Evolutionary conservation across 139 green algal species (phyloP), one percentile per base, ranked within the genome.

Genomic region (Tetradesmus lagerheimii): DNA sequence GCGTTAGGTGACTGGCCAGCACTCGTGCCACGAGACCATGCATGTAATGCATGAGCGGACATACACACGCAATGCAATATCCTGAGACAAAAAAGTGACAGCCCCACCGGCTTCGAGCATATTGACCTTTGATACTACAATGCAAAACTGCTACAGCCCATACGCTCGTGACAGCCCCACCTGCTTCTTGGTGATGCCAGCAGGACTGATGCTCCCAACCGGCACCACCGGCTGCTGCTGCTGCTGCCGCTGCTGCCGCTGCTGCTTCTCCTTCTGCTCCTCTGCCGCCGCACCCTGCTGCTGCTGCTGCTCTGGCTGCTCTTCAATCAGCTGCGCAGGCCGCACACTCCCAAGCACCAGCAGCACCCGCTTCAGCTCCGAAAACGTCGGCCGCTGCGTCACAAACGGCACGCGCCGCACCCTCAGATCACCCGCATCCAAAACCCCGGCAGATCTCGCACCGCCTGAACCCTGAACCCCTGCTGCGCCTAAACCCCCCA

Each of bases 321-420:
- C 66, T 76, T 87, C 90, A 45, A 41, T 86, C 25, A 47, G 71
- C 15, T 79, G 43, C 0, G 87, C 87, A 39, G 89, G 43, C 88
- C 95, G 95, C 84, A 97, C 92, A 1, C 92, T 91, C 25, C 93
- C 83, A 87, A 97, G 92, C 78, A 95, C 85, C 2, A 91, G 77
- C 74, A 95, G 57, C 80, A 98, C 95, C 5, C 97, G 90, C 92
- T 96, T 95, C 31, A 95, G 89, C 92, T 99, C 97, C 18, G 93
- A 94, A 66, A 98, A 96, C 4, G 97, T 99, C 20, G 97, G 97
- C 23, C 97, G 93, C 83, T 95, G 92, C 15, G 94, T 97, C 50
- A 92, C 90, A 90, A 99, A 98, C 1, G 96, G 96, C 31, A 98
- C 92, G n/a, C 92, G 90, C 4, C 95, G 90, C 74, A 99, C 64